Evolutionary conservation across 1,139 yeast genomes (phyloP).

Genomic region (Yarrowia galli): DNA sequence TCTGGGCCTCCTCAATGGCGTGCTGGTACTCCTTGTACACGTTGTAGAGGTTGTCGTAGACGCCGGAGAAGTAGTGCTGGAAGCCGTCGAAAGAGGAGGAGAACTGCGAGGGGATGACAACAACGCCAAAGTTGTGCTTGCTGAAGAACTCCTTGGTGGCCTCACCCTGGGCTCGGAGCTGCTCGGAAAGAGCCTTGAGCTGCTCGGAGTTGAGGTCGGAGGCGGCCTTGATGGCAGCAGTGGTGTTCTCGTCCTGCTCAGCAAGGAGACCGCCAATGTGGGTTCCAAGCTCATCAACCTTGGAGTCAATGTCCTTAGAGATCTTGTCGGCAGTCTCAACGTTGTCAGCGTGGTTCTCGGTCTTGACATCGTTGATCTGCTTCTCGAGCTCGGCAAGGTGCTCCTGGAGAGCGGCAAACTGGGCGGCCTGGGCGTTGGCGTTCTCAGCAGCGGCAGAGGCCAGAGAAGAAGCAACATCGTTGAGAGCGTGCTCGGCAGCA

Average conservation of each 20-base stretch:
- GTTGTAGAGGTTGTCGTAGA: not conserved
- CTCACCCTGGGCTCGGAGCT: not conserved
- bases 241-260: not conserved
- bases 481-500: not conserved
- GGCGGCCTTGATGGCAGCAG: slow-evolving; percentile 4
- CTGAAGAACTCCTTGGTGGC: slow-evolving; percentile 5
- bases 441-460: not conserved
- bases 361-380: not conserved
- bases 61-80: not conserved
- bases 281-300: not conserved
- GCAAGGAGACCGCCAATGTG: not conserved
- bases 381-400: not conserved
- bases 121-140: not conserved
- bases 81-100: not conserved
- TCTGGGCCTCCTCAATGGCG: not conserved
- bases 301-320: not conserved
- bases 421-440: slow-evolving; percentile 14
- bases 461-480: not conserved
- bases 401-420: slow-evolving; percentile 8
- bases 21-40: not conserved
- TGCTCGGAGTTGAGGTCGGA: slow-evolving; percentile 8
- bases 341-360: slow-evolving; percentile 8
- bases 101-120: not conserved
- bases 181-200: slow-evolving; percentile 1
- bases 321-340: not conserved